A percentile compares a stretch with the other conserved stretches of the same genome.
Evolutionary conservation across 805 yeast species (phyloP).

Genomic region (Lipomyces orientalis): DNA sequence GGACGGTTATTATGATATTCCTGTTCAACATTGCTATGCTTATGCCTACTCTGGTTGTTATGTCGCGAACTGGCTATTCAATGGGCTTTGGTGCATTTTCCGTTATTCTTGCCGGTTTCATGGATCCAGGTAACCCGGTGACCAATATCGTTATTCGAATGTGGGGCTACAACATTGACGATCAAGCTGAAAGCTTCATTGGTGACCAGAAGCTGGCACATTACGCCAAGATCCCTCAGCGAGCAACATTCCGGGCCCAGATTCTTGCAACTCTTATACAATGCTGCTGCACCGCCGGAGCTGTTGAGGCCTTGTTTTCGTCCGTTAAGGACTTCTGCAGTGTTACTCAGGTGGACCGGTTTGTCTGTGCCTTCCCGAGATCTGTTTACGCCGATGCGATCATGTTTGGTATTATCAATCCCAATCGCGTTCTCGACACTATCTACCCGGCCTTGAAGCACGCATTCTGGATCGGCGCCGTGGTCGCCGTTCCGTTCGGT

Average conservation of each 20-base stretch:
- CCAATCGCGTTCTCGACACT: constrained; percentile 21
- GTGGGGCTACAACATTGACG: constrained; percentile 63
- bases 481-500: constrained; percentile 30
- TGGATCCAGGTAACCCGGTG: constrained; percentile 57
- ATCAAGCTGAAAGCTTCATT: constrained; percentile 67
- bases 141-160: constrained; percentile 60
- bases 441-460: constrained; percentile 28
- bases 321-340: constrained; percentile 29
- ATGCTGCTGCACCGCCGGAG: constrained; percentile 19
- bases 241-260: constrained; percentile 50
- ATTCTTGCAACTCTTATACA: constrained; percentile 27
- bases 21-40: too few species aligned
- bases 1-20: constrained; percentile 24
- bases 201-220: constrained; percentile 63
- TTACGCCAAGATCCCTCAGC: constrained; percentile 53
- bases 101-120: constrained; percentile 34
- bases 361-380: constrained; percentile 9
- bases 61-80: too few species aligned
- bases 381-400: constrained; percentile 30
- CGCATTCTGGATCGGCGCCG: constrained; percentile 25
- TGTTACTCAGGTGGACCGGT: constrained; percentile 17
- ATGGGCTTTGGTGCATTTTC: constrained; percentile 44
- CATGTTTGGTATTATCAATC: constrained; percentile 27
- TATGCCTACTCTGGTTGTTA: too few species aligned
- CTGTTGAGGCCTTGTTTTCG: constrained; percentile 23